These are phyloP conservation scores for Aspergillus fumigatus DNA, from an alignment of 2,329 filamentous ascomycete species.

Conservation along the genomic window DNA sequence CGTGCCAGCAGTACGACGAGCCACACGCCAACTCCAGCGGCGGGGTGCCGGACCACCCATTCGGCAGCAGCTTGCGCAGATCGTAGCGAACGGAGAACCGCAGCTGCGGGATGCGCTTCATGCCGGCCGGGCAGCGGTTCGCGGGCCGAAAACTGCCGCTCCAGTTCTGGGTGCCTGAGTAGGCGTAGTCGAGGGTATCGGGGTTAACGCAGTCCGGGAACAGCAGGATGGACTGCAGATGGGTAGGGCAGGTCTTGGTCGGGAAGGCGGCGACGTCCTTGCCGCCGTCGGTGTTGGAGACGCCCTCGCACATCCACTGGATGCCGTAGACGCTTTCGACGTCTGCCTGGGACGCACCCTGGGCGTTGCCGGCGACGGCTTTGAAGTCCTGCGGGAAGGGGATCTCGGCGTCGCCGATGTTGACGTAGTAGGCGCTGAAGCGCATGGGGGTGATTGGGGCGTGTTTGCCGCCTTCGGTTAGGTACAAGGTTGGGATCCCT, in stretches of 20 bases:
- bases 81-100: constrained; percentile 17
- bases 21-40: constrained; percentile 10
- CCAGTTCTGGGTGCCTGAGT: constrained; percentile 1
- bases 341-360: background rate
- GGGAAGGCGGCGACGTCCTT: constrained; percentile 9
- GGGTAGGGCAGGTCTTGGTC: constrained; percentile 8
- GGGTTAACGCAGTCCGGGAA: constrained; percentile 15
- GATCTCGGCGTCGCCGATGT: constrained; percentile 11
- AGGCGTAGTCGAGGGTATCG: constrained; percentile 3
- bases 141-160: background rate
- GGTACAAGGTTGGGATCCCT: constrained; percentile 16
- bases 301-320: constrained; percentile 5
- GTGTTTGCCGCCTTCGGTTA: background rate
- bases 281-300: background rate
- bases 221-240: constrained; percentile 11
- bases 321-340: background rate
- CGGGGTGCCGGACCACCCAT: constrained; percentile 11
- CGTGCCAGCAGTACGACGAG: constrained; percentile 7
- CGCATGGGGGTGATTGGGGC: constrained; percentile 6
- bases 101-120: constrained; percentile 12
- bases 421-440: constrained; percentile 17
- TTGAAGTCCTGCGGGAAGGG: constrained; percentile 12
- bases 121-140: constrained; percentile 12
- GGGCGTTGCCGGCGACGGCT: constrained; percentile 7
- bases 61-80: constrained; percentile 5